These are phyloP conservation scores for Nakaseomyces delphensis DNA, from an alignment of 1,139 yeast species.

Conservation along the genomic window DNA sequence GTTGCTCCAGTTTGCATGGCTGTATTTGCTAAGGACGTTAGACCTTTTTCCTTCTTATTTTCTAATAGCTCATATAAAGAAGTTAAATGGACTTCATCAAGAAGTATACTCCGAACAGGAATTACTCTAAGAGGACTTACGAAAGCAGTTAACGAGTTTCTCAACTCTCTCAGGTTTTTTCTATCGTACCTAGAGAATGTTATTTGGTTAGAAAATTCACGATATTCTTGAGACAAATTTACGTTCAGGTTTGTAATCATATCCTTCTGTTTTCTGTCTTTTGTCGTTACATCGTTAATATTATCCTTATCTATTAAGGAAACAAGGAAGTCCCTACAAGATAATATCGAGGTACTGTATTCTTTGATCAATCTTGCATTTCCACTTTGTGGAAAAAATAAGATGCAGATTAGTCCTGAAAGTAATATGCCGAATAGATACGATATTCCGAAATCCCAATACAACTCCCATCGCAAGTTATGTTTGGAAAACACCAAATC, in stretches of 20 bases:
- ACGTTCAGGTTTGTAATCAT: conserved; percentile 32
- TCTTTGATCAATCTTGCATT: conserved; percentile 27
- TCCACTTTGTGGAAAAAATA: conserved; percentile 37
- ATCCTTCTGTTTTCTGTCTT: conserved; percentile 20
- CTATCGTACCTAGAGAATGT: conserved; percentile 34
- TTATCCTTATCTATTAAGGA: conserved; percentile 20
- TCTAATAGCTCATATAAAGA: conserved; percentile 14
- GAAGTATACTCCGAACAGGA: conserved; percentile 27
- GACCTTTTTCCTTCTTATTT: conserved; percentile 13
- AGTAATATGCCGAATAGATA: conserved; percentile 38
- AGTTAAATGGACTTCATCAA: conserved; percentile 18
- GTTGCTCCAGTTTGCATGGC: conserved; percentile 8
- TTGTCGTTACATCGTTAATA: conserved; percentile 15
- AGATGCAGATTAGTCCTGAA: conserved; percentile 32
- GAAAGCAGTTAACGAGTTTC: conserved; percentile 37
- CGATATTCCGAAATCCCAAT: conserved; percentile 40
- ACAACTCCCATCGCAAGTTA: conserved; percentile 32
- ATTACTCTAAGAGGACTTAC: conserved; percentile 37
- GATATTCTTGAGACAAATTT: conserved; percentile 34
- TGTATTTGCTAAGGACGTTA: conserved; percentile 25
- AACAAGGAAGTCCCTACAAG: conserved; percentile 24
- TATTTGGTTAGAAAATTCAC: conserved; percentile 39
- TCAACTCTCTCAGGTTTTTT: conserved; percentile 31
- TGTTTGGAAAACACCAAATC: conserved; percentile 19
- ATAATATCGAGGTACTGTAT: conserved; percentile 19